Percentiles rank a stretch among this genome's conserved stretches.
phyloP scores from a whole-genome alignment of 192 early-diverging fungal genomes.

The Coemansia umbellata region DNA sequence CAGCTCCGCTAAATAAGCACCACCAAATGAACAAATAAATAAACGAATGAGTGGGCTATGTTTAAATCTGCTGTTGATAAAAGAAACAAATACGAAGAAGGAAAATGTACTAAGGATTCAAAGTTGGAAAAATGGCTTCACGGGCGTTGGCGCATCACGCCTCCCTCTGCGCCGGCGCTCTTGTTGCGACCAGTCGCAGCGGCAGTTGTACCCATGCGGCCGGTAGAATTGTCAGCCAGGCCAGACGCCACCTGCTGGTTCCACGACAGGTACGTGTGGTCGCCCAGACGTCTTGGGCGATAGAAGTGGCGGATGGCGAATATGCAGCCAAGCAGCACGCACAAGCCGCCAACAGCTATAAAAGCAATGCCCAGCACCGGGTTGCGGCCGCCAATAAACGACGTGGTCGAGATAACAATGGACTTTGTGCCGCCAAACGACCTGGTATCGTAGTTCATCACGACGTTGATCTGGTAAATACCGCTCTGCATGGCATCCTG shows the following conservation, averaged over 20 bases:
- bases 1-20: too few species aligned
- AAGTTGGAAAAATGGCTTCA: neutral
- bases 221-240: conserved; percentile 24
- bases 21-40: too few species aligned
- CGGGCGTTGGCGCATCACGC: conserved; percentile 25
- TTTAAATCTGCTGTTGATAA: too few species aligned
- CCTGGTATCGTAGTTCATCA: conserved; percentile 77
- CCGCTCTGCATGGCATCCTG: conserved; percentile 59
- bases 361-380: conserved; percentile 94
- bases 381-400: conserved; percentile 95
- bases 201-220: neutral
- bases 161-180: neutral
- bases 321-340: conserved; percentile 80
- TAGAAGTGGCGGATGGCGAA: conserved; percentile 90
- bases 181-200: conserved; percentile 19
- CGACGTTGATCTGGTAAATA: conserved; percentile 69
- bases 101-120: conserved; percentile 13
- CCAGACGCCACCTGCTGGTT: conserved; percentile 65
- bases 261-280: conserved; percentile 96
- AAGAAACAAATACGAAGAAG: conserved; percentile 6
- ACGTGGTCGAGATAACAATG: conserved; percentile 89
- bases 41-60: too few species aligned
- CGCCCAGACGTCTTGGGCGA: conserved; percentile 93
- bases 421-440: conserved; percentile 94
- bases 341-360: conserved; percentile 88